Evolutionary conservation across 371 early-diverging fungal genomes (phyloP).

Genomic region (Zopfochytrium polystomum): DNA sequence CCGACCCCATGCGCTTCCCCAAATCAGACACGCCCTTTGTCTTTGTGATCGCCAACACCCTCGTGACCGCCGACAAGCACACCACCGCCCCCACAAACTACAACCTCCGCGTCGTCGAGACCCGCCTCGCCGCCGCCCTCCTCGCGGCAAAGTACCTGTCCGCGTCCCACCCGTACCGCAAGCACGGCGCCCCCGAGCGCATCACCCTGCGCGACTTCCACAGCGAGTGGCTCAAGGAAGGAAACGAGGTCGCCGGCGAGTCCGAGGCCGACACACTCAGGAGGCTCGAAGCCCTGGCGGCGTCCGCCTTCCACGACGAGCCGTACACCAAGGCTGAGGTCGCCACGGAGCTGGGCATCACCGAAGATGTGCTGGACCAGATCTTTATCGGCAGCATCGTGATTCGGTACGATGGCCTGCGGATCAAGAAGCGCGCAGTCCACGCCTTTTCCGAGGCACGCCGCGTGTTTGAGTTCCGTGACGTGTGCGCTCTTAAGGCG

Average conservation of each 20-base stretch:
- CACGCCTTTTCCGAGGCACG: slow-evolving; percentile 82
- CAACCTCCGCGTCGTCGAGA: slow-evolving; percentile 94
- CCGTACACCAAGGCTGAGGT: slow-evolving; percentile 56
- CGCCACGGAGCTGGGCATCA: slow-evolving; percentile 55
- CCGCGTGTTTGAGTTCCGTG: slow-evolving; percentile 77
- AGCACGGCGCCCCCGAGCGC: background rate
- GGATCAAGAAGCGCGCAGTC: slow-evolving; percentile 73
- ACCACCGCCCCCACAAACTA: slow-evolving; percentile 85
- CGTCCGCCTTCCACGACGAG: slow-evolving; percentile 22
- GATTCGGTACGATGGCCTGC: slow-evolving; percentile 68
- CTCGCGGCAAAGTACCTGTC: slow-evolving; percentile 25
- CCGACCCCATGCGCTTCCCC: slow-evolving; percentile 59
- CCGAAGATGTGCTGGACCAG: slow-evolving; percentile 53
- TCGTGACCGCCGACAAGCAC: slow-evolving; percentile 84
- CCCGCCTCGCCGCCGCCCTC: slow-evolving; percentile 52
- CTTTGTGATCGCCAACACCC: slow-evolving; percentile 88
- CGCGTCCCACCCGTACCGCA: background rate
- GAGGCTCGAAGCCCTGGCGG: slow-evolving; percentile 19
- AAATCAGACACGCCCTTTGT: slow-evolving; percentile 42
- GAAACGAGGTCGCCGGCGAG: background rate
- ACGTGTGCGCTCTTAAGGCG: slow-evolving; percentile 55
- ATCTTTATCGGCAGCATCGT: slow-evolving; percentile 57
- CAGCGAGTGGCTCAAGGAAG: slow-evolving; percentile 12
- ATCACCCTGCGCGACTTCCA: slow-evolving; percentile 34
- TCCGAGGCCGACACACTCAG: slow-evolving; percentile 12